Percentiles rank a stretch among this genome's conserved stretches.
These are phyloP conservation scores for Senecio squalidus DNA, from an alignment of 140 eudicot species.

Conservation along the genomic window DNA sequence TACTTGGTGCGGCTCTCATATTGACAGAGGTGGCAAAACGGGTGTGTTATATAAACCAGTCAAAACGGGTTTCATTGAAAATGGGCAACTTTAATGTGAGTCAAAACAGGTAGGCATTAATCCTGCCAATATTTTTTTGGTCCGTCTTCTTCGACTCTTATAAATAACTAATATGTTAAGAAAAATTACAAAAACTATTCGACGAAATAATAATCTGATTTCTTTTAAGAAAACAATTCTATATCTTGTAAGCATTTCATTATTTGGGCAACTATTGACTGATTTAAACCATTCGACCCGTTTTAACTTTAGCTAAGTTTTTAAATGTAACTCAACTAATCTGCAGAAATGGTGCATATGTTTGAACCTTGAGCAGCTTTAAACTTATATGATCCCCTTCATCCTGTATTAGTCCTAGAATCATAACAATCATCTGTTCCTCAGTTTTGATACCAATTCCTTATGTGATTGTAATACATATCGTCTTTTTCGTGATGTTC, in stretches of 20 bases:
- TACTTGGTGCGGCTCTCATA: too few relatives aligned
- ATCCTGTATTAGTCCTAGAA: background rate
- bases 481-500: background rate
- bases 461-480: background rate
- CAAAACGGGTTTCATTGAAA: too few relatives aligned
- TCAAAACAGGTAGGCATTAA: too few relatives aligned
- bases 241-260: background rate
- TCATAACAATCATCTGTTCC: background rate
- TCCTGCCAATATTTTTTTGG: too few relatives aligned
- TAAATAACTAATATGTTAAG: too few relatives aligned
- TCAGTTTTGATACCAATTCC: background rate
- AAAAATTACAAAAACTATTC: too few relatives aligned
- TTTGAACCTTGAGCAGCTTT: conserved; percentile 2
- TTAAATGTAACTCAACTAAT: too few relatives aligned
- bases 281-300: background rate
- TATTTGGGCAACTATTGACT: background rate
- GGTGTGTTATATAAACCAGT: too few relatives aligned
- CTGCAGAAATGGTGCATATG: too few relatives aligned
- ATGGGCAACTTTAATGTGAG: background rate
- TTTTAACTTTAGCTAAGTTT: too few relatives aligned
- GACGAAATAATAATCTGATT: background rate
- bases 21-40: too few relatives aligned
- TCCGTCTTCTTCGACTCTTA: too few relatives aligned
- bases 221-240: background rate
- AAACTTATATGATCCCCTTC: background rate